These are phyloP conservation scores for Reticulomyxa filosa DNA, from an alignment of 78 protist species.

Conservation along the genomic window DNA sequence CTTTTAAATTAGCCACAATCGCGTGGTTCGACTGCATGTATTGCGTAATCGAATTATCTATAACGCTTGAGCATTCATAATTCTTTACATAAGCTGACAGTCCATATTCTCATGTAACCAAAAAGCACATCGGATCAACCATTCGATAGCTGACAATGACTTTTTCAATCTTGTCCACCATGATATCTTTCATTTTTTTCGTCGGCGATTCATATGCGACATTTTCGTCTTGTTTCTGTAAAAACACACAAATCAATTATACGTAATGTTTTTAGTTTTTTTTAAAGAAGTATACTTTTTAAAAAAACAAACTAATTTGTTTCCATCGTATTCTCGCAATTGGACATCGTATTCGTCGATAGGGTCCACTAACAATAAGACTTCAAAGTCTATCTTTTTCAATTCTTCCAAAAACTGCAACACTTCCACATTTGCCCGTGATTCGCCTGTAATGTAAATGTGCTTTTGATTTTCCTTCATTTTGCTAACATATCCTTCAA, in stretches of 20 bases:
- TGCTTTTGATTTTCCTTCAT: conserved; percentile 95
- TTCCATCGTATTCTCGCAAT: conserved; percentile 92
- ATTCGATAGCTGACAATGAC: conserved; percentile 75
- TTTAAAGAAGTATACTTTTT: too few species aligned
- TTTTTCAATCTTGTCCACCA: conserved; percentile 97
- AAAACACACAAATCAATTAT: too few species aligned
- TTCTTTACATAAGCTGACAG: conserved; percentile 98
- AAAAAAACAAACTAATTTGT: conserved; percentile 88
- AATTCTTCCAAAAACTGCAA: conserved; percentile 68
- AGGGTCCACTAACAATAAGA: conserved; percentile 93
- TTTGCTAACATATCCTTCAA: conserved; percentile 87
- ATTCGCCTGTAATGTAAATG: conserved; percentile 98
- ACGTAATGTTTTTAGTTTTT: too few species aligned
- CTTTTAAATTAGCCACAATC: conserved; percentile 62
- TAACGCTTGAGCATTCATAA: conserved; percentile 96
- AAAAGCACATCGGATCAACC: conserved; percentile 69
- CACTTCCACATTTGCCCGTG: conserved; percentile 41
- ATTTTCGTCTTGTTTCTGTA: conserved; percentile 35
- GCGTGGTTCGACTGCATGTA: conserved; percentile 86
- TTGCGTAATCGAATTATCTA: conserved; percentile 72
- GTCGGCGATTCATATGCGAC: conserved; percentile 49
- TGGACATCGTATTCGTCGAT: conserved; percentile 98
- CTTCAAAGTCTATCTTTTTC: conserved; percentile 42
- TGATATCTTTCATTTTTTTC: conserved; percentile 88
- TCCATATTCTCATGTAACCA: conserved; percentile 90